Evolutionary conservation across 768 basidiomycete genomes (phyloP), one percentile per base, ranked within the genome.

Genomic region (Trametes meyenii): DNA sequence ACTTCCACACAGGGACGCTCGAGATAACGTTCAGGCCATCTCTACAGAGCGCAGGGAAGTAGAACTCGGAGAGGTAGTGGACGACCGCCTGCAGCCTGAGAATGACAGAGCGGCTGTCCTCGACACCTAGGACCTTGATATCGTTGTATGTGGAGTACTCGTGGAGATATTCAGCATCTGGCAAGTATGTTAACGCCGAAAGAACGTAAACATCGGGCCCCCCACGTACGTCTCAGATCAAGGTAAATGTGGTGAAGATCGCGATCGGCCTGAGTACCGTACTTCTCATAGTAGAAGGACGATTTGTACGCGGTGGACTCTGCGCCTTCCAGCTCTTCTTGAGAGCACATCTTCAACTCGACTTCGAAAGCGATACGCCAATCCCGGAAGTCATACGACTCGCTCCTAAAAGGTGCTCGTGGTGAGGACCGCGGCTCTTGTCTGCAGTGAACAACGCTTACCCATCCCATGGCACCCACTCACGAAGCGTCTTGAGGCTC

Each of bases 281-380:
- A 64, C 36, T 55, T 48, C 60, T 63, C 62, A 60, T 58, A 69
- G 44, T 57, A 48, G n/a, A 53, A 40, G 6, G 57, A 57, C 16
- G 62, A 63, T 35, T 52, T 58, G 57, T 62, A 67, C 26, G 60
- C 58, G 0, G 57, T 61, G 4, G 62, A 52, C 7, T 44, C 33
- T 3, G 59, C 58, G 46, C 52, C 45, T 36, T 64, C 36, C 4
- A 70, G 62, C 42, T 68, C 63, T 19, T 55, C 45, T 44, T 66
- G 61, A 1, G 62, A 60, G 44, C 63, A 57, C 43, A 66, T 60
- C 64, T 69, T 70, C 14, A 74, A 39, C 16, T 63, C 64, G 33
- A 74, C 71, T 53, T 72, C 72, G 65, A 73, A 74, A 5, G 72
- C 71, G 17, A 73, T 61, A 6, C 66, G 58, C 68, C 71, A 71